Percentiles rank a stretch among this genome's conserved stretches.
Evolutionary conservation across 192 early-diverging fungal genomes (phyloP).

Genomic region (Coemansia sp.): DNA sequence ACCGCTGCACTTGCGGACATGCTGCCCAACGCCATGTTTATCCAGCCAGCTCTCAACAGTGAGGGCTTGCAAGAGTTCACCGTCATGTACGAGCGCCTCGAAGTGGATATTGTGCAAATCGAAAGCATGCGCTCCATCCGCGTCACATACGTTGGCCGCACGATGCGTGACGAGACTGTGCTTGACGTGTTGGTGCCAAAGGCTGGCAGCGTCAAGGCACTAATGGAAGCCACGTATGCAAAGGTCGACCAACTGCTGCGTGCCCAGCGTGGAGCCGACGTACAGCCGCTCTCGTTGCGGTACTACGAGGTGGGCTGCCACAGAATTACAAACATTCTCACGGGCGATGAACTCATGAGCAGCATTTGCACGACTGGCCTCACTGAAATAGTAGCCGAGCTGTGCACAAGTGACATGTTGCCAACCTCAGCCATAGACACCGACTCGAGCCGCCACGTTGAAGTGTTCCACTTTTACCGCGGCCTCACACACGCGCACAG

Average conservation of each 20-base stretch:
- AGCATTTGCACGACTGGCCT: conserved; percentile 43
- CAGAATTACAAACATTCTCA: conserved; percentile 54
- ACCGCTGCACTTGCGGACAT: conserved; percentile 60
- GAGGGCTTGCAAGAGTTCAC: conserved; percentile 34
- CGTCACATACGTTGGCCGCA: conserved; percentile 65
- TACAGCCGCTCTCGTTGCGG: conserved; percentile 53
- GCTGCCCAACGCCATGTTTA: conserved; percentile 33
- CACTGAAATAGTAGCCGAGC: conserved; percentile 32
- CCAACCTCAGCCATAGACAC: conserved; percentile 28
- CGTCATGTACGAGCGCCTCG: conserved; percentile 83
- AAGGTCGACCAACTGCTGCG: conserved; percentile 51
- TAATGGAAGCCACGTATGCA: conserved; percentile 54
- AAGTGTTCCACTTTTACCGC: conserved; percentile 77
- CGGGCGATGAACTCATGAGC: conserved; percentile 48
- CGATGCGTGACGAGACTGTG: conserved; percentile 66
- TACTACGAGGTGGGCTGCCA: conserved; percentile 59
- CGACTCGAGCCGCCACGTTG: conserved; percentile 52
- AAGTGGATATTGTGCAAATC: conserved; percentile 77
- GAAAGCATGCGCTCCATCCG: conserved; percentile 76
- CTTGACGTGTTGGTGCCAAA: conserved; percentile 75
- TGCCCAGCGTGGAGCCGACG: conserved; percentile 8
- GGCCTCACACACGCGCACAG: conserved; percentile 70
- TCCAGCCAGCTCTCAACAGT: conserved; percentile 14
- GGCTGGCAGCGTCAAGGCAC: conserved; percentile 41
- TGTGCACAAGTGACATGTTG: conserved; percentile 3